Conservation (phyloP, 768 basidiomycete species). For the Leccinum broughii region DNA sequence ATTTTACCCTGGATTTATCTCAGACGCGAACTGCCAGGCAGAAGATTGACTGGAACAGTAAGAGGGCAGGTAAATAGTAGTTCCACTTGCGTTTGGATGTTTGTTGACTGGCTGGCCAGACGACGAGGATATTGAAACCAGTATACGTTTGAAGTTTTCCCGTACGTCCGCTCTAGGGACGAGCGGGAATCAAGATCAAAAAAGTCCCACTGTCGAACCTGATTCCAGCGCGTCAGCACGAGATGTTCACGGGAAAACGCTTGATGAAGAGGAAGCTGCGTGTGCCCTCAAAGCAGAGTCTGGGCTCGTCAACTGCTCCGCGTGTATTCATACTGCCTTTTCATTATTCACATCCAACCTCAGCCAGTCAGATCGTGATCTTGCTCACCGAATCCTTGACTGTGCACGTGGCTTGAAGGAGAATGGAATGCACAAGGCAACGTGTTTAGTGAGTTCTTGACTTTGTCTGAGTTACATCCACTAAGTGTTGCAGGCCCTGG, state of each 20-base stretch:
- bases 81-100: neutral
- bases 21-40: constrained; percentile 55
- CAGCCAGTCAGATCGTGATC: constrained; percentile 18
- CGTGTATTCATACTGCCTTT: constrained; percentile 30
- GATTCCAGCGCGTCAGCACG: constrained; percentile 16
- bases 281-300: constrained; percentile 39
- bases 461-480: neutral
- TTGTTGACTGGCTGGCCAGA: constrained; percentile 43
- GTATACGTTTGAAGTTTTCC: constrained; percentile 49
- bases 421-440: constrained; percentile 30
- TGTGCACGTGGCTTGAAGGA: constrained; percentile 16
- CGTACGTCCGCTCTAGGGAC: constrained; percentile 13
- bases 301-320: constrained; percentile 34
- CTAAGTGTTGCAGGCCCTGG: constrained; percentile 16
- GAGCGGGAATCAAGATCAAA: constrained; percentile 12
- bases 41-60: constrained; percentile 80
- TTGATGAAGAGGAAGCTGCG: constrained; percentile 46
- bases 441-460: constrained; percentile 33
- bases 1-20: constrained; percentile 69
- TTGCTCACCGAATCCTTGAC: constrained; percentile 20
- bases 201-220: constrained; percentile 13
- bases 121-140: constrained; percentile 82
- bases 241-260: constrained; percentile 45
- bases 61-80: constrained; percentile 68
- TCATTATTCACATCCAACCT: constrained; percentile 23